Evolutionary conservation across 805 yeast genomes (phyloP).

Genomic region (Wickerhamiella lipophila): DNA sequence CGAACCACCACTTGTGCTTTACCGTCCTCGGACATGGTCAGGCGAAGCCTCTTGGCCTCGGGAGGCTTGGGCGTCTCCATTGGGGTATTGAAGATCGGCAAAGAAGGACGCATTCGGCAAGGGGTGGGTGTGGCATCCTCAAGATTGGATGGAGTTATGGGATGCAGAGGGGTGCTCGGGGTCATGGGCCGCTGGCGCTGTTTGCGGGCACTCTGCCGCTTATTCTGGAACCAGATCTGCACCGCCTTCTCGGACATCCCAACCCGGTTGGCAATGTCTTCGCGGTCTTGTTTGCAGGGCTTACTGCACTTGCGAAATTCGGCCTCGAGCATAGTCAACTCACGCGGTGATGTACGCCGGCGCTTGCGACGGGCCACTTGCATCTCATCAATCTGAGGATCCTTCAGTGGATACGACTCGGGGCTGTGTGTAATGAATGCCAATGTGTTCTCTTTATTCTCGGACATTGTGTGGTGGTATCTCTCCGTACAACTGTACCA

Average conservation of each 20-base stretch:
- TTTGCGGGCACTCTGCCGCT: constrained; percentile 43
- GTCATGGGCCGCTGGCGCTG: constrained; percentile 6
- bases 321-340: constrained; percentile 62
- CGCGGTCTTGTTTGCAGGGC: constrained; percentile 66
- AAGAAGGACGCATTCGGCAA: constrained; percentile 10
- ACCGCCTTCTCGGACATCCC: constrained; percentile 96
- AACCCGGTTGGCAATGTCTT: constrained; percentile 65
- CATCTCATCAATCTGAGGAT: constrained; percentile 71
- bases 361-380: constrained; percentile 87
- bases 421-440: constrained; percentile 93
- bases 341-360: constrained; percentile 86
- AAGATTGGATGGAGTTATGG: not conserved
- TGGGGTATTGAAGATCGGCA: constrained; percentile 12
- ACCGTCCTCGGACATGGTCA: constrained; percentile 31
- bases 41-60: constrained; percentile 20
- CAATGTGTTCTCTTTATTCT: constrained; percentile 11
- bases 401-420: constrained; percentile 70
- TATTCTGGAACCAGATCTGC: constrained; percentile 97
- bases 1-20: constrained; percentile 29
- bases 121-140: constrained; percentile 7
- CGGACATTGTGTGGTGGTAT: too few relatives aligned
- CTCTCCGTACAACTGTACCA: too few relatives aligned
- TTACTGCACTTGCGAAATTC: constrained; percentile 69
- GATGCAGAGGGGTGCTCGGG: constrained; percentile 10
- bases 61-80: constrained; percentile 7